These are phyloP conservation scores for Sanguinoderma infundibulare DNA, from an alignment of 1,284 basidiomycete genomes.

Conservation along the genomic window DNA sequence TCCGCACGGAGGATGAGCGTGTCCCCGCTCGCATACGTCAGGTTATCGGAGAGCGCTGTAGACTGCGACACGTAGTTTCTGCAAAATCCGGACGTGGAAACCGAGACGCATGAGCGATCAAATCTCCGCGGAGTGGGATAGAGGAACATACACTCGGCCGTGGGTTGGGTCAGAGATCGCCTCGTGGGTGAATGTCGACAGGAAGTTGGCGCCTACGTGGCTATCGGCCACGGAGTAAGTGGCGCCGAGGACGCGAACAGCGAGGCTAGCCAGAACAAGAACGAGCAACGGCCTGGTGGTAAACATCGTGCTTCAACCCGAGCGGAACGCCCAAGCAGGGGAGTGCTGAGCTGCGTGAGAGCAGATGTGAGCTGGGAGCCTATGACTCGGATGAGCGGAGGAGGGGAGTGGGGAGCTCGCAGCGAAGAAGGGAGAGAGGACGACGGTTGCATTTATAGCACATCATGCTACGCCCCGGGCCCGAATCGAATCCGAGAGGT, in stretches of 20 bases:
- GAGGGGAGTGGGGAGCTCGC: slow-evolving; percentile 17
- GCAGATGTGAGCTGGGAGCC: slow-evolving; percentile 8
- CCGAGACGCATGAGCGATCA: no score
- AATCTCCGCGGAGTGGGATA: background rate
- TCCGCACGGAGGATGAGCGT: slow-evolving; percentile 53
- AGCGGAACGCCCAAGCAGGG: background rate
- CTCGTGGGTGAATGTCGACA: slow-evolving; percentile 50
- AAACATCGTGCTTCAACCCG: slow-evolving; percentile 11
- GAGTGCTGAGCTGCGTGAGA: background rate
- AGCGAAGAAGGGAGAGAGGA: background rate
- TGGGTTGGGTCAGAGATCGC: slow-evolving; percentile 60
- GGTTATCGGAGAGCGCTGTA: slow-evolving; percentile 35
- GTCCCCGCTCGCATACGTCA: slow-evolving; percentile 32
- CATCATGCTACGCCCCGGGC: background rate
- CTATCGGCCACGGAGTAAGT: slow-evolving; percentile 48
- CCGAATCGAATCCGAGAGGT: background rate
- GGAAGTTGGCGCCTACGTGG: slow-evolving; percentile 50
- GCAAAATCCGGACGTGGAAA: no score
- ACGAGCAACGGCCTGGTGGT: background rate
- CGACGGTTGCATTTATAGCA: slow-evolving; percentile 5
- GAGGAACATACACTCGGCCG: slow-evolving; percentile 55
- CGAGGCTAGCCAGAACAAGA: slow-evolving; percentile 16
- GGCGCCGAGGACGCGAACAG: slow-evolving; percentile 24
- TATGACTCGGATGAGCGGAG: slow-evolving; percentile 7
- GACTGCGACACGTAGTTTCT: slow-evolving; percentile 39